phyloP scores from a whole-genome alignment of 2,329 filamentous ascomycete species.

The Aspergillus pseudotamarii region DNA sequence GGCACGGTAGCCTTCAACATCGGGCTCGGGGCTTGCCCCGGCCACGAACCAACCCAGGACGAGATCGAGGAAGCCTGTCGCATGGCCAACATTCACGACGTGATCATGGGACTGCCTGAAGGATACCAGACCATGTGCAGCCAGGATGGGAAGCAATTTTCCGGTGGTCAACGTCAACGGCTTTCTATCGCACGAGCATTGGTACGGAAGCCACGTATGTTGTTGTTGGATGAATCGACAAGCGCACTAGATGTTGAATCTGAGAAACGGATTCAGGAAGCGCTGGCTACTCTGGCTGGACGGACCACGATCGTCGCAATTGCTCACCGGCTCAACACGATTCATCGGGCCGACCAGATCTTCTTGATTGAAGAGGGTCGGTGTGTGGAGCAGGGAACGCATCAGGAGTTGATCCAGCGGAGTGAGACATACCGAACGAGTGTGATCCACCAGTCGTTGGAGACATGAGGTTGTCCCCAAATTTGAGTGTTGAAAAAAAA shows the following conservation, averaged over 20 bases:
- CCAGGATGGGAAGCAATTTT: conserved; percentile 57
- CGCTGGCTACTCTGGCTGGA: conserved; percentile 35
- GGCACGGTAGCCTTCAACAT: conserved; percentile 53
- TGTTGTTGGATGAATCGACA: conserved; percentile 64
- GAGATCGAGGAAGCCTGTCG: conserved; percentile 69
- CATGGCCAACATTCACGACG: conserved; percentile 71
- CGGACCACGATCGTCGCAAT: conserved; percentile 45
- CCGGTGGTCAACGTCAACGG: conserved; percentile 61
- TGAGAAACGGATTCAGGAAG: conserved; percentile 52
- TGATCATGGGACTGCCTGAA: conserved; percentile 63
- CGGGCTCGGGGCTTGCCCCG: conserved; percentile 52
- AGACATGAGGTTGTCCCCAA: conserved; percentile 20
- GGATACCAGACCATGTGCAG: conserved; percentile 67
- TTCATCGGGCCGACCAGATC: conserved; percentile 74
- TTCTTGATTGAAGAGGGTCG: conserved; percentile 59
- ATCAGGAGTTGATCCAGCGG: conserved; percentile 52
- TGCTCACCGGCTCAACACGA: conserved; percentile 46
- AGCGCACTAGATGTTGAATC: conserved; percentile 60
- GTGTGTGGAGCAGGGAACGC: conserved; percentile 53
- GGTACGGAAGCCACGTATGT: conserved; percentile 55
- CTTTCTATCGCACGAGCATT: conserved; percentile 62
- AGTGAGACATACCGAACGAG: conserved; percentile 55
- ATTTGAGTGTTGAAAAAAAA: not conserved
- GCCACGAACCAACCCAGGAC: conserved; percentile 56
- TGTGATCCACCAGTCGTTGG: conserved; percentile 53